Base-by-base conservation (phyloP, 1,139 yeast species). In the Diutina neorugosa region DNA sequence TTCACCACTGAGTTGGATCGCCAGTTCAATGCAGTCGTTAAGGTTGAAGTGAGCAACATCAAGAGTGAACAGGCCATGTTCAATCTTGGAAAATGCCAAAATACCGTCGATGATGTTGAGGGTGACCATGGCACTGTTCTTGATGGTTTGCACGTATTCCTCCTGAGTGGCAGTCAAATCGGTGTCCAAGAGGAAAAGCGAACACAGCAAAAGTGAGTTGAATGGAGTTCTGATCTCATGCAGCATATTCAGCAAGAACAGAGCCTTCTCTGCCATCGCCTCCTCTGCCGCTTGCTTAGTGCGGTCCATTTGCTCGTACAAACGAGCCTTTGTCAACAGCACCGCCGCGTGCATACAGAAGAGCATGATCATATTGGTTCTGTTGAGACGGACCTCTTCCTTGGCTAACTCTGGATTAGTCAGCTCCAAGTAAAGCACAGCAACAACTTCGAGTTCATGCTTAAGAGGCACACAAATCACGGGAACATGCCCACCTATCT, bases 161-260 rank as follows among this genome's bases (percentile, higher is more conserved):
- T 70, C 63, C 59, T 79, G 84, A 7, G 77, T 66, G 51, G 69
- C 70, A 40, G 69, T 74, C 53, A 79, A 63, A 0, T 68, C 65
- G 0, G 83, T 79, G 58, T 79, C 83, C 52, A 78, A 62, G 53
- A 78, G 65, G 60, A 79, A 78, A 4, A 78, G 71, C 1, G 83
- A 76, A 62, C 82, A 79, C 4, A 81, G 77, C 54, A 79, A 65
- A 52, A 80, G 64, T 0, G 82, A 79, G 61, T 79, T 79, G 64
- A 79, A 78, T 0, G 83, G 84, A 0, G 84, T 79, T 56, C 84
- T 64, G 52, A 79, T 78, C 60, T 79, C 84, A 61, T 79, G 82
- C 0, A 81, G 76, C 83, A 79, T 78, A 57, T 78, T 78, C n/a
- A 82, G 82, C 53, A 79, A 61, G 58, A 79, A 79, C 53, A 80